Conservation (phyloP, 495 filamentous ascomycete genomes). For the Penicillium paxilli region DNA sequence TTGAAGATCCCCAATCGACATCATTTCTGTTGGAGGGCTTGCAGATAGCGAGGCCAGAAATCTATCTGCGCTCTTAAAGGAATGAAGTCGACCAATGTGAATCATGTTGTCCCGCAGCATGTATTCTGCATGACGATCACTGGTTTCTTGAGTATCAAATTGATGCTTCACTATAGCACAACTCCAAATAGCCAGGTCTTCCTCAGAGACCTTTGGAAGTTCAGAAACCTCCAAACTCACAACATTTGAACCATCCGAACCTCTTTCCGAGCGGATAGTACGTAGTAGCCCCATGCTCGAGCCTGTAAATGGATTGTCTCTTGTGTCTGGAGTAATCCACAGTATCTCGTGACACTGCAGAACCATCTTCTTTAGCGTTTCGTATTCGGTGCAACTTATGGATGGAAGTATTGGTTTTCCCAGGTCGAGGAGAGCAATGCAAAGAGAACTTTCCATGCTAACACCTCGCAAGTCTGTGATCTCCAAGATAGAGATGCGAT, state of each 20-base stretch:
- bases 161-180: constrained; percentile 20
- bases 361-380: constrained; percentile 21
- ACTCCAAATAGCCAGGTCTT: constrained; percentile 1
- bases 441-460: constrained; percentile 1
- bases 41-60: constrained; percentile 16
- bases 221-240: constrained; percentile 17
- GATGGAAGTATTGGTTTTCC: constrained; percentile 5
- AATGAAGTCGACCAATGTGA: constrained; percentile 28
- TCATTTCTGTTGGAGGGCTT: not conserved
- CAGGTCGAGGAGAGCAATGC: constrained; percentile 18
- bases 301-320: constrained; percentile 1
- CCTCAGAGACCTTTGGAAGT: not conserved
- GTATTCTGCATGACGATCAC: constrained; percentile 27
- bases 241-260: constrained; percentile 26
- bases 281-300: constrained; percentile 27
- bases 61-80: constrained; percentile 17
- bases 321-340: constrained; percentile 34
- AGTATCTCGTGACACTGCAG: constrained; percentile 24
- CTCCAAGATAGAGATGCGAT: not conserved
- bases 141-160: constrained; percentile 8
- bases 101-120: constrained; percentile 20
- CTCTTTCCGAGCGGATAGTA: constrained; percentile 28
- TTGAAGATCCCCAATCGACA: not conserved
- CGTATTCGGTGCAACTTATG: constrained; percentile 6
- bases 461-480: constrained; percentile 1